phyloP scores from a whole-genome alignment of 208 protist species.

The Wallacemonas sp. region DNA sequence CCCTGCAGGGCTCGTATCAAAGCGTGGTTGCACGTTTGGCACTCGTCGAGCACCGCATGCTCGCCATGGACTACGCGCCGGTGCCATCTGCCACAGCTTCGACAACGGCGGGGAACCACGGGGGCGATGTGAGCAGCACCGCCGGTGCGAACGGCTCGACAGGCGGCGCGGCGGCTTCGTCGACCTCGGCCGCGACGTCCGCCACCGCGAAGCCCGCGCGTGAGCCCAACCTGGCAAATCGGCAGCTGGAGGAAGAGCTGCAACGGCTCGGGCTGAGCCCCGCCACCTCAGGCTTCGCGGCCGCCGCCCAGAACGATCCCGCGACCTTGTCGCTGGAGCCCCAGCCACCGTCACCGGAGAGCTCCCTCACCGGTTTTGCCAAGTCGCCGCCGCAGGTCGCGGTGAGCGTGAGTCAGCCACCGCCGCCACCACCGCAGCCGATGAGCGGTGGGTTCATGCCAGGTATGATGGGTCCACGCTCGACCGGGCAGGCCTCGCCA shows the following conservation, averaged over 20 bases:
- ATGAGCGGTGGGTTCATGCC: constrained; percentile 14
- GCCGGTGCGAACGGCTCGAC: not conserved
- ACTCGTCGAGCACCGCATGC: not conserved
- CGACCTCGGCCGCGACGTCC: not conserved
- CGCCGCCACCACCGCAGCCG: not conserved
- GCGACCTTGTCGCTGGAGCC: constrained; percentile 5
- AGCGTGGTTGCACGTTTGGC: not conserved
- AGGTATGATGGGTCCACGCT: not conserved
- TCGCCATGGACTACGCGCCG: constrained; percentile 7
- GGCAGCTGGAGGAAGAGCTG: constrained; percentile 37
- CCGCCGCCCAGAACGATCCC: constrained; percentile 19
- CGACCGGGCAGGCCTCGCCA: not conserved
- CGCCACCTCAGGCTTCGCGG: constrained; percentile 14
- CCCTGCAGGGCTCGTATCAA: not conserved
- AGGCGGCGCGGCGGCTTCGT: not conserved
- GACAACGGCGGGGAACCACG: not conserved
- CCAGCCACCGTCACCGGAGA: constrained; percentile 7
- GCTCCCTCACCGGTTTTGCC: not conserved
- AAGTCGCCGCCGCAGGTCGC: not conserved
- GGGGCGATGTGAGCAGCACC: not conserved
- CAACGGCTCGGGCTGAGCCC: constrained; percentile 26
- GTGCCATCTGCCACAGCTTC: not conserved
- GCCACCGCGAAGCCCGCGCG: not conserved
- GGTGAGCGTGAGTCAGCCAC: not conserved
- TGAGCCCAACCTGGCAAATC: not conserved